A percentile compares a stretch with the other conserved stretches of the same genome.
These are phyloP conservation scores for Oidiodendron maius DNA, from an alignment of 495 filamentous ascomycete species.

Conservation along the genomic window DNA sequence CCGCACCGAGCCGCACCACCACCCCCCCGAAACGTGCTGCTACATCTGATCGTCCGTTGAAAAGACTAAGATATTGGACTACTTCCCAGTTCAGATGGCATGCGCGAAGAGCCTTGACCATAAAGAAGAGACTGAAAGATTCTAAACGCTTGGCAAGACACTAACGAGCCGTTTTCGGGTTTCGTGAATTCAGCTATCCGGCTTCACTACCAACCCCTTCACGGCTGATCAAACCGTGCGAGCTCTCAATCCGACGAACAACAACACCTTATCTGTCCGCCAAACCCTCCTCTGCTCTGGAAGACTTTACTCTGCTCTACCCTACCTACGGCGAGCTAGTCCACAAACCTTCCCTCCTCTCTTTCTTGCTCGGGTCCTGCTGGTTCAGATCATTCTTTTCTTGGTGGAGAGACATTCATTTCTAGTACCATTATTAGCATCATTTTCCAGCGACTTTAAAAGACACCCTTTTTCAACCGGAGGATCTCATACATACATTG, in stretches of 20 bases:
- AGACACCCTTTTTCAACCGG: too few species aligned
- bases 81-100: slow-evolving; percentile 19
- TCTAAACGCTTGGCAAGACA: background rate
- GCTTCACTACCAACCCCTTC: slow-evolving; percentile 12
- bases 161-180: slow-evolving; percentile 5
- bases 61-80: slow-evolving; percentile 1
- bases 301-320: slow-evolving; percentile 4
- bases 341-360: slow-evolving; percentile 32
- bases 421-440: too few species aligned
- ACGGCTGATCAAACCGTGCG: slow-evolving; percentile 10
- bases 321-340: slow-evolving; percentile 13
- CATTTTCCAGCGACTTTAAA: too few species aligned
- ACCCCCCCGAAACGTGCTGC: slow-evolving; percentile 20
- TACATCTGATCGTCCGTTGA: slow-evolving; percentile 21
- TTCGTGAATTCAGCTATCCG: slow-evolving; percentile 18
- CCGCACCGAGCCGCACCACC: slow-evolving; percentile 12
- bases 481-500: too few species aligned
- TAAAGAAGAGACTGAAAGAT: slow-evolving; percentile 3
- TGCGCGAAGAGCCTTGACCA: slow-evolving; percentile 12
- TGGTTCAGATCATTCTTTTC: slow-evolving; percentile 55
- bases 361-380: slow-evolving; percentile 41
- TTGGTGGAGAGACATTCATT: slow-evolving; percentile 25
- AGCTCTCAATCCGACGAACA: slow-evolving; percentile 2
- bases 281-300: too few species aligned
- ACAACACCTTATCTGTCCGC: too few species aligned